Evolutionary conservation across 495 filamentous ascomycete species (phyloP).

Genomic region (Jackrogersella minutella): DNA sequence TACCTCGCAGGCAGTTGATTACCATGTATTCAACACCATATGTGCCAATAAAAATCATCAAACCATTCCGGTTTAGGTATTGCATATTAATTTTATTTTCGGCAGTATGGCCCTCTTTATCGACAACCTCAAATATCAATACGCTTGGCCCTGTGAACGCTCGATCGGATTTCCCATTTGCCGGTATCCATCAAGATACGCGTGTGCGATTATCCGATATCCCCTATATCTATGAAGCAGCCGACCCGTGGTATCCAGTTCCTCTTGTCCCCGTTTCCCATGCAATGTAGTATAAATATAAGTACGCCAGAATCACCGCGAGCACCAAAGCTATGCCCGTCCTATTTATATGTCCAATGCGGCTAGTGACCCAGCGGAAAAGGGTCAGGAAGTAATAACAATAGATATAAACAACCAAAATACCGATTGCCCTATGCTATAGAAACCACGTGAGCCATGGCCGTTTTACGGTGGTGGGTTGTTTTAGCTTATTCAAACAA

Average conservation of each 20-base stretch:
- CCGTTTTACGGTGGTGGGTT: constrained; percentile 37
- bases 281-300: constrained; percentile 39
- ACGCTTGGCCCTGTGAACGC: neutral
- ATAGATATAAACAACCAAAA: constrained; percentile 20
- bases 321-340: constrained; percentile 38
- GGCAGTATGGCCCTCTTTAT: neutral
- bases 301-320: constrained; percentile 32
- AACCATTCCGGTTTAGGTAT: too few relatives aligned
- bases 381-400: constrained; percentile 21
- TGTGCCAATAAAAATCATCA: too few relatives aligned
- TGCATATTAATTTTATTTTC: neutral
- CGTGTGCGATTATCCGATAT: constrained; percentile 7
- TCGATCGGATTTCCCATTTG: neutral
- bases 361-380: constrained; percentile 9
- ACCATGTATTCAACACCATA: too few relatives aligned
- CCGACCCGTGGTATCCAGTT: constrained; percentile 35
- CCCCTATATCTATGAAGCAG: constrained; percentile 20
- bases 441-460: constrained; percentile 40
- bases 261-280: constrained; percentile 21
- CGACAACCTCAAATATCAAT: neutral
- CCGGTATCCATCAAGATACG: constrained; percentile 10
- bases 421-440: constrained; percentile 19
- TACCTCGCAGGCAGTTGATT: too few relatives aligned
- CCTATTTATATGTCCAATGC: constrained; percentile 25
- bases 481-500: constrained; percentile 43